A percentile compares a stretch with the other conserved stretches of the same genome.
Conservation (phyloP, 306 rosid species). For the Vicia sativa region DNA sequence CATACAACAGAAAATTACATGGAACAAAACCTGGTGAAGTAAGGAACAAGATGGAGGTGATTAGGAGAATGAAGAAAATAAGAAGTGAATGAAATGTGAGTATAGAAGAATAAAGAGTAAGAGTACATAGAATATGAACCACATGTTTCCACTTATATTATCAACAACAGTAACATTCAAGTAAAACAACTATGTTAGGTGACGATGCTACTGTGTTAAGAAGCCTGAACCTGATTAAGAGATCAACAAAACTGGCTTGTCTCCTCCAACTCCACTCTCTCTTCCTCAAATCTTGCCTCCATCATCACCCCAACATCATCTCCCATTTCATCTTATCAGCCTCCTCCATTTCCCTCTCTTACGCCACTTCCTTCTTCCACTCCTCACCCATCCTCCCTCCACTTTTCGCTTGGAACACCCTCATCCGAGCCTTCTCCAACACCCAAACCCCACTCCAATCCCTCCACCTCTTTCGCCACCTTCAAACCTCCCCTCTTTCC, state of each 20-base stretch:
- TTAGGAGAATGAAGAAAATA: neutral
- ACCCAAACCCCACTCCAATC: constrained; percentile 43
- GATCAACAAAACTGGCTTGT: constrained; percentile 25
- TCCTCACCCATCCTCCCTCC: constrained; percentile 50
- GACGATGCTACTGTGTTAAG: constrained; percentile 36
- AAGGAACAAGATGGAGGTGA: neutral
- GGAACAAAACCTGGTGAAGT: neutral
- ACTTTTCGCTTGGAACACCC: constrained; percentile 52
- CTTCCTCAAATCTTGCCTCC: constrained; percentile 46
- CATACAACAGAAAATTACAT: too few species aligned
- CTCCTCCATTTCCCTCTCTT: constrained; percentile 42
- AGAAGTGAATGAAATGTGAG: neutral
- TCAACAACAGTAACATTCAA: too few species aligned
- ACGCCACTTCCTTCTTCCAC: constrained; percentile 41
- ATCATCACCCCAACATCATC: constrained; percentile 39
- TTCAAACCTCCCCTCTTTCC: constrained; percentile 39
- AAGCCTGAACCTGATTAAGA: constrained; percentile 33
- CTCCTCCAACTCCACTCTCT: constrained; percentile 55
- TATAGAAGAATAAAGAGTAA: neutral
- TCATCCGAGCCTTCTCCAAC: constrained; percentile 50
- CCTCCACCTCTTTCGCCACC: constrained; percentile 42
- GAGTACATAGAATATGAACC: neutral
- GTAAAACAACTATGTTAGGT: neutral
- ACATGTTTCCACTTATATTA: too few species aligned
- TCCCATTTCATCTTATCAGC: constrained; percentile 33